These are phyloP conservation scores for Nephelium lappaceum DNA, from an alignment of 345 rosid genomes.

Conservation along the genomic window DNA sequence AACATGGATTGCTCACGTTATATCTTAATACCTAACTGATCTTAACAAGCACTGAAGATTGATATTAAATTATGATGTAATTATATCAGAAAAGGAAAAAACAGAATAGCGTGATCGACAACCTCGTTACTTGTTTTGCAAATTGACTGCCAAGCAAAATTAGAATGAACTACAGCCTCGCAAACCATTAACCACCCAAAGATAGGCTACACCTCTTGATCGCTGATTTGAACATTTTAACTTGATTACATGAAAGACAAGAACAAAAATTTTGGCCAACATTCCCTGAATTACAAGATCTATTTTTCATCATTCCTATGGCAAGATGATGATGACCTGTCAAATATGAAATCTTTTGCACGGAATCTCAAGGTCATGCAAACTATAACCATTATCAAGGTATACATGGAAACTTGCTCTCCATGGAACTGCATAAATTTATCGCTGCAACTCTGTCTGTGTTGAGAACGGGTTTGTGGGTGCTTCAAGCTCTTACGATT, in stretches of 20 bases:
- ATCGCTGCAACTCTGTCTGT: background rate
- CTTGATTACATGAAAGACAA: background rate
- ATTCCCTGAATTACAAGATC: background rate
- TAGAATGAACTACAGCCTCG: background rate
- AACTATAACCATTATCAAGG: background rate
- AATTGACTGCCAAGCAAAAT: background rate
- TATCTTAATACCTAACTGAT: too few species aligned
- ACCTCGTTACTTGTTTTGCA: background rate
- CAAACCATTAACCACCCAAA: background rate
- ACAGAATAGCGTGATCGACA: background rate
- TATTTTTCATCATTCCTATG: background rate
- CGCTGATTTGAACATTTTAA: background rate
- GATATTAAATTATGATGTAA: too few species aligned
- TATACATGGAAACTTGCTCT: slow-evolving; percentile 1
- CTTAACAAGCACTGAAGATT: too few species aligned
- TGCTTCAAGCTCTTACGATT: slow-evolving; percentile 12
- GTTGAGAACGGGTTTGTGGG: background rate
- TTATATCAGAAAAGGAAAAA: too few species aligned
- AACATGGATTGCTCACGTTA: too few species aligned
- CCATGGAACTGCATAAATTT: background rate
- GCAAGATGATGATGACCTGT: background rate
- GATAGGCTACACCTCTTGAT: background rate
- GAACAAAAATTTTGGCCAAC: slow-evolving; percentile 2
- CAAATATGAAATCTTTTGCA: background rate
- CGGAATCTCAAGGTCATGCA: background rate